These are phyloP conservation scores for Scutellaria baicalensis DNA, from an alignment of 257 asterid species.

Conservation along the genomic window DNA sequence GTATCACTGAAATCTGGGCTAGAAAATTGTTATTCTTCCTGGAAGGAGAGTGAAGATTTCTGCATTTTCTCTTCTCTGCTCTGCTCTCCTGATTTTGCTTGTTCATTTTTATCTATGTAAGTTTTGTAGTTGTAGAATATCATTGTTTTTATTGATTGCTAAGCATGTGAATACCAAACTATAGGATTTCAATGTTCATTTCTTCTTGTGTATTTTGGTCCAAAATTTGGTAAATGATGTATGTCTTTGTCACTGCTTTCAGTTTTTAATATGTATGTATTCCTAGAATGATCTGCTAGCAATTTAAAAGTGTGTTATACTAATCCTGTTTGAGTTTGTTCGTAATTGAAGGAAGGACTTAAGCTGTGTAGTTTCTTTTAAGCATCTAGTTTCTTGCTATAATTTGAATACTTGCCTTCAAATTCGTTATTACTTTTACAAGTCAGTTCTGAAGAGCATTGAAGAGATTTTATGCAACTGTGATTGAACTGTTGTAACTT, in stretches of 20 bases:
- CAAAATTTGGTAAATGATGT: neutral
- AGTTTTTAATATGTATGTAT: neutral
- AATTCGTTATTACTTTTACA: neutral
- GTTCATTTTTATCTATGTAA: constrained; percentile 7
- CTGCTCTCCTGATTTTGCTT: neutral
- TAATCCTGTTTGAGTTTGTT: neutral
- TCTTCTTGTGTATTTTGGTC: neutral
- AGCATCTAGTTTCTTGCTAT: constrained; percentile 4
- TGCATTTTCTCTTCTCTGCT: constrained; percentile 1
- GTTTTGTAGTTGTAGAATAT: neutral
- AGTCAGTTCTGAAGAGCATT: neutral
- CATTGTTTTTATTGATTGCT: neutral
- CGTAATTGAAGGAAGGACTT: constrained; percentile 12
- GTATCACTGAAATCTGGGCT: neutral
- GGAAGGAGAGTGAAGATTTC: constrained; percentile 6
- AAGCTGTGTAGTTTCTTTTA: constrained; percentile 4
- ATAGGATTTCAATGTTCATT: neutral
- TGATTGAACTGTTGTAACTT: constrained; percentile 2
- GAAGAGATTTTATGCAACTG: neutral
- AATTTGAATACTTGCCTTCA: constrained; percentile 19
- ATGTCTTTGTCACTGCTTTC: neutral
- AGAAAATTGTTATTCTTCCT: neutral
- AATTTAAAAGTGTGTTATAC: neutral
- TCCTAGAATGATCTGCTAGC: neutral
- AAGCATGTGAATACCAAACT: neutral